Evolutionary conservation across 2,329 filamentous ascomycete species (phyloP).

Genomic region (Xylaria digitata): DNA sequence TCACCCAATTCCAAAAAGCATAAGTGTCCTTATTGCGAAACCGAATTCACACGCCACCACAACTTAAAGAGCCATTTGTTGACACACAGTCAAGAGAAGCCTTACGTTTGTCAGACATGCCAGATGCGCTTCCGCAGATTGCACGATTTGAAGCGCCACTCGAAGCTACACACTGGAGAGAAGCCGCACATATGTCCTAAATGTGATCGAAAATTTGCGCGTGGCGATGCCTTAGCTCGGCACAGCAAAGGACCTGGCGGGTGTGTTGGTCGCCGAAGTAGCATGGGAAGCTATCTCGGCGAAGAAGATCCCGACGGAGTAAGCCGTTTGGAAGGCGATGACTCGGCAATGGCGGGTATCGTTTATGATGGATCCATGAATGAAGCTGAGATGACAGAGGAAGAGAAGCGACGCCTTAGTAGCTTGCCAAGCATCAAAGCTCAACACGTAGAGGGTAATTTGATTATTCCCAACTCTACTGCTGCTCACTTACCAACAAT

Average conservation of each 20-base stretch:
- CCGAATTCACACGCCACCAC: slow-evolving; percentile 96
- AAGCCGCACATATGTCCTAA: slow-evolving; percentile 94
- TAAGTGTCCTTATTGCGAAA: slow-evolving; percentile 95
- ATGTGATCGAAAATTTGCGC: slow-evolving; percentile 93
- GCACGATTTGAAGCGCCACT: slow-evolving; percentile 95
- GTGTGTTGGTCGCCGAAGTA: slow-evolving; percentile 90
- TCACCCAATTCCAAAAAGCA: slow-evolving; percentile 87
- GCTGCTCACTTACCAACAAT: slow-evolving; percentile 80
- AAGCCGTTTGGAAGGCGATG: slow-evolving; percentile 61
- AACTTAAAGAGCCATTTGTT: slow-evolving; percentile 97
- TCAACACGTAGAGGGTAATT: slow-evolving; percentile 70
- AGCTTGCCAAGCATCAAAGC: slow-evolving; percentile 81
- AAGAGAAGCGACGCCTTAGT: slow-evolving; percentile 72
- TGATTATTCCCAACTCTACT: slow-evolving; percentile 61
- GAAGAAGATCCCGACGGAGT: slow-evolving; percentile 77
- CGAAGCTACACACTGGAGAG: slow-evolving; percentile 96
- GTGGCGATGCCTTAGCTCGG: slow-evolving; percentile 91
- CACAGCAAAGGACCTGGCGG: slow-evolving; percentile 97
- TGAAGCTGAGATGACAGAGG: slow-evolving; percentile 70
- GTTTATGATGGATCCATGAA: slow-evolving; percentile 64
- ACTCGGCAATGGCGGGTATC: slow-evolving; percentile 67
- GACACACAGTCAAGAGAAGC: slow-evolving; percentile 98
- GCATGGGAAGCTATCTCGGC: slow-evolving; percentile 82
- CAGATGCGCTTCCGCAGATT: slow-evolving; percentile 90
- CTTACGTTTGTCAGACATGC: slow-evolving; percentile 93